Base-by-base conservation (phyloP, 352 stramenopile species). In the Peronospora belbahrii region DNA sequence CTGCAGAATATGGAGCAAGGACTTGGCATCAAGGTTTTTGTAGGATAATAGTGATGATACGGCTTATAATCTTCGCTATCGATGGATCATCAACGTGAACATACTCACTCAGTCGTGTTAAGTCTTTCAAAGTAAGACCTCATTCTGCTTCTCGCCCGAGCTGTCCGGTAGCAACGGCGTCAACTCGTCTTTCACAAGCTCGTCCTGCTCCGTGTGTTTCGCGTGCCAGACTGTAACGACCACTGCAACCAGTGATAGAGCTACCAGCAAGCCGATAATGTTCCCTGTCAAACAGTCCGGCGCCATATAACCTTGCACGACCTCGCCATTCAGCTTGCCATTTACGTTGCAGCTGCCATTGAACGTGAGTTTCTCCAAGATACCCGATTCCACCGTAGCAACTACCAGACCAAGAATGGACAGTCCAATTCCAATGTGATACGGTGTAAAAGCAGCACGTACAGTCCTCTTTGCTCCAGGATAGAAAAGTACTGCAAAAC, bases 351-450 rank as follows among this genome's bases (percentile, higher is more conserved):
- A 94, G 43, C 77, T 90, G 6, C 51, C 70, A 36, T 91, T 88
- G 54, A 94, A 94, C 40, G 69, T 71, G 31, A 94, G 71, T 50
- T 93, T 92, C 59, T 94, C 74, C 13, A 91, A 31, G 9, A 93
- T 70, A 2, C 83, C 81, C 0, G 65, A 59, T 6, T 77, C 81
- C 64, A 79, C 74, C 1, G 78, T 91, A 17, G 69, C 54, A 43
- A 74, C 76, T 9, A 87, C 65, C 4, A 88, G 40, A 1, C 61
- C 76, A 19, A 93, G 6, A 41, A 91, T 74, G 2, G 64, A 59
- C 31, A 93, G 56, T 17, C 83, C 81, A 8, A 75, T 35, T 13
- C 57, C 79, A 50, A 89, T 71, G 45, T 94, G 83, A 51, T 84
- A 83, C 31, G 80, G 67, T 24, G 66, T 56, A 14, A 81, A 33